Base-by-base conservation (phyloP, 768 basidiomycete species). In the Boletus subparvulus region DNA sequence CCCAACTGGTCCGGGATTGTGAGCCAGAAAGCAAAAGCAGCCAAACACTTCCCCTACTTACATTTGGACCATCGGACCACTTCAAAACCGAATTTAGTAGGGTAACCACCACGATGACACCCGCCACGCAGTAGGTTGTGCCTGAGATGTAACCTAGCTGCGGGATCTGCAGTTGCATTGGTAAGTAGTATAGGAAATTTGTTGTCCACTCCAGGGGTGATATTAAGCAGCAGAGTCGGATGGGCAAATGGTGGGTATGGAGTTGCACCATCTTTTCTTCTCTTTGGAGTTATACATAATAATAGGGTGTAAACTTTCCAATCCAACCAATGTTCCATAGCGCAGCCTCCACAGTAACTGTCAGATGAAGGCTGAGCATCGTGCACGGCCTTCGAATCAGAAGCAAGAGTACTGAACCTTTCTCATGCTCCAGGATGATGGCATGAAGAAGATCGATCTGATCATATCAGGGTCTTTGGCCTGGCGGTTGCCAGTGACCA, bases 1-100 rank as follows among this genome's bases (percentile, higher is more conserved):
- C 67, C 59, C 17, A 70, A 44, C 73, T 73, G 43, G 1, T 50
- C 19, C 26, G 6, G 1, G 9, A 39, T 14, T 2, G 36, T 42
- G 10, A 47, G 21, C 16, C 1, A 21, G 11, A 36, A 40, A 9
- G 33, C 0, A 14, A n/a, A 14, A 14, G 6, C 12, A 26, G 3
- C 2, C 16, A 21, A n/a, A 16, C 1, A n/a, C 30, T 24, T 9
- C 6, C 11, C 7, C 8, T 16, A 37, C 61, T 21, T 14, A 62
- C 61, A 2, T 49, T 43, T 50, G 55, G 47, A 42, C 35, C 2
- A 17, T 52, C 13, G 10, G 39, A 43, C 10, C 5, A 33, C 47
- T 17, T 50, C 47, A 35, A 36, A 13, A 46, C 35, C 16, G 19
- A 50, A 35, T 41, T 13, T 12, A 58, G n/a, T n/a, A n/a, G n/a